phyloP scores from a whole-genome alignment of 768 basidiomycete genomes.

The Royoungia palumana region DNA sequence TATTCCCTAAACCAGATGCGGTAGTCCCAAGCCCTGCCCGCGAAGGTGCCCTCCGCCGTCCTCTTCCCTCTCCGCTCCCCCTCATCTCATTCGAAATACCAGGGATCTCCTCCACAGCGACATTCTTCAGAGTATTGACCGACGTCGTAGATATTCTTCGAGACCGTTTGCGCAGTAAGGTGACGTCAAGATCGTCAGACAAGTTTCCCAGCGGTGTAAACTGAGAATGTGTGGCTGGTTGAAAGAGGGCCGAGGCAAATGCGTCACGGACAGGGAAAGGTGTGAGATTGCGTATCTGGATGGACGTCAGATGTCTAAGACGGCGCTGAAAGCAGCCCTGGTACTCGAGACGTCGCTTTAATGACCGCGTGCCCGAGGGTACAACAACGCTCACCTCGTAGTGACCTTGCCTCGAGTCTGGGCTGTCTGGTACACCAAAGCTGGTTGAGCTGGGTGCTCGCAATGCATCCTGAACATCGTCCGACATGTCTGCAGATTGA shows the following conservation, averaged over 20 bases:
- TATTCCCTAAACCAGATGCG: conserved; percentile 8
- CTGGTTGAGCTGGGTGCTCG: conserved; percentile 14
- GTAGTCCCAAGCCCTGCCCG: conserved; percentile 38
- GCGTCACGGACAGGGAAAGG: conserved; percentile 76
- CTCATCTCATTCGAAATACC: conserved; percentile 24
- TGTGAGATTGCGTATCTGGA: conserved; percentile 80
- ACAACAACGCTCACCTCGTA: conserved; percentile 14
- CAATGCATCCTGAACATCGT: conserved; percentile 13
- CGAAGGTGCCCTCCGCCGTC: conserved; percentile 45
- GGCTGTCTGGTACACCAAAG: conserved; percentile 9
- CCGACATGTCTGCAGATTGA: conserved; percentile 21
- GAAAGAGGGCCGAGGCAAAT: conserved; percentile 68
- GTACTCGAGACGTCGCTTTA: not conserved
- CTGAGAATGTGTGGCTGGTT: conserved; percentile 62
- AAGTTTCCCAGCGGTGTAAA: conserved; percentile 54
- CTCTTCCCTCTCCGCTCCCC: conserved; percentile 30
- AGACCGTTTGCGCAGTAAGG: conserved; percentile 53
- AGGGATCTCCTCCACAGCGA: conserved; percentile 44
- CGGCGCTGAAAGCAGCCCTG: conserved; percentile 49
- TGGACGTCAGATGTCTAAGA: conserved; percentile 65
- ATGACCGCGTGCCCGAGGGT: not conserved
- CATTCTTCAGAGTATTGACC: conserved; percentile 43
- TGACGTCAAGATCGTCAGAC: conserved; percentile 69
- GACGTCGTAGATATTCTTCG: conserved; percentile 63
- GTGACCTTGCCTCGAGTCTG: conserved; percentile 7